Percentiles rank a stretch among this genome's conserved stretches.
phyloP scores from a whole-genome alignment of 768 basidiomycete species.

The Russula griseocarnosa region DNA sequence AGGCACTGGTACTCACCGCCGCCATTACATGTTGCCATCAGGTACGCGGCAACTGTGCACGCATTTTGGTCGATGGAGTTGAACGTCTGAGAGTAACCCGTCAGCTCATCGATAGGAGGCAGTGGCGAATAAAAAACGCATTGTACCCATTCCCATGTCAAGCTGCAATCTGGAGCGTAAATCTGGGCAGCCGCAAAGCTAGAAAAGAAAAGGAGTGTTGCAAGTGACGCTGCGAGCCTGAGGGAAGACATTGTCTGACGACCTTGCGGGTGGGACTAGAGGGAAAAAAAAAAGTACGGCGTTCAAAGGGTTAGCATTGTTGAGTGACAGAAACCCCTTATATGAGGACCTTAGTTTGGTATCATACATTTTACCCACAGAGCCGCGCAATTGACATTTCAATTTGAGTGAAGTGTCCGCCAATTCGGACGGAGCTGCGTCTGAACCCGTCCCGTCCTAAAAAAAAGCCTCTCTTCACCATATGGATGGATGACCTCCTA shows the following conservation, averaged over 20 bases:
- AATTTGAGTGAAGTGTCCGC: background rate
- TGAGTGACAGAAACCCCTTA: background rate
- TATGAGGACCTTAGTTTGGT: background rate
- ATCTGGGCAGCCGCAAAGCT: slow-evolving; percentile 2
- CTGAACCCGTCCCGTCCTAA: background rate
- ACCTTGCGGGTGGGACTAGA: background rate
- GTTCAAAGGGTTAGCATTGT: background rate
- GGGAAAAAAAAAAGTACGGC: background rate
- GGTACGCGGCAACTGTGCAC: slow-evolving; percentile 8
- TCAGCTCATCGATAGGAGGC: background rate
- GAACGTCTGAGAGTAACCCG: background rate
- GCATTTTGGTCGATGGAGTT: slow-evolving; percentile 15
- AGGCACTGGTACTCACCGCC: slow-evolving; percentile 10
- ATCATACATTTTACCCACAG: background rate
- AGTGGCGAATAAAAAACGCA: background rate
- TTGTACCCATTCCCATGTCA: slow-evolving; percentile 8
- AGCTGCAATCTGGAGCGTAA: slow-evolving; percentile 8
- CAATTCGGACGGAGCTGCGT: background rate
- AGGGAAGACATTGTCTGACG: background rate
- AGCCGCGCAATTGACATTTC: background rate
- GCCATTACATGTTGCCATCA: slow-evolving; percentile 15
- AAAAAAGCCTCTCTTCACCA: background rate
- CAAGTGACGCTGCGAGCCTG: background rate
- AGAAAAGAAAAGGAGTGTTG: background rate
- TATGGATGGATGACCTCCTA: too few species aligned